Percentiles rank a stretch among this genome's conserved stretches.
Evolutionary conservation across 371 early-diverging fungal species (phyloP).

Genomic region (Syncephalastrum sp.): DNA sequence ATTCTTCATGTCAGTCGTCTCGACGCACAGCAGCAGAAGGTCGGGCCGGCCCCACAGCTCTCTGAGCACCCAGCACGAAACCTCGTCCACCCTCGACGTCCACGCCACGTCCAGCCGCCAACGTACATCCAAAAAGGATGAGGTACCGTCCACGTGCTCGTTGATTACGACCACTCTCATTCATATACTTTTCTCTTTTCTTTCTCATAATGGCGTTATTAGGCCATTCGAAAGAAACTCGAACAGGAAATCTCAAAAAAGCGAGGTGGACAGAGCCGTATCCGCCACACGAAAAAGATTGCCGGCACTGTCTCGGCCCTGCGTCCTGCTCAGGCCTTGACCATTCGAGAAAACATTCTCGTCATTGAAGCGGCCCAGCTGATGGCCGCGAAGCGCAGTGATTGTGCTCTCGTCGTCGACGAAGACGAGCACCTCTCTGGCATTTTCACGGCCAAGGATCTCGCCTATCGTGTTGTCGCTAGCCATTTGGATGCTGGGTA

Average conservation of each 20-base stretch:
- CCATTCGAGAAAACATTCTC: conserved; percentile 78
- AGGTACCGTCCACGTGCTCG: conserved; percentile 18
- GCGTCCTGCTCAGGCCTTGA: conserved; percentile 81
- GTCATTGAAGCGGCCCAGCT: conserved; percentile 90
- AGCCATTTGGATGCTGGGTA: conserved; percentile 49
- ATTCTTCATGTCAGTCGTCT: conserved; percentile 24
- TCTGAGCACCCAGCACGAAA: conserved; percentile 8
- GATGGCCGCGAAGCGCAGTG: conserved; percentile 94
- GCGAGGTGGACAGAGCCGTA: conserved; percentile 31
- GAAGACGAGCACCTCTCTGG: conserved; percentile 85
- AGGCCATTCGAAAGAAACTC: conserved; percentile 72
- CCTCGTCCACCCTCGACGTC: conserved; percentile 6
- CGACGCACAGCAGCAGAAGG: conserved; percentile 20
- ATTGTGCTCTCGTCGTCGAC: conserved; percentile 86
- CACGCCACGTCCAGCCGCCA: conserved; percentile 26
- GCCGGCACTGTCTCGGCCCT: conserved; percentile 86
- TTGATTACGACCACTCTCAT: neutral
- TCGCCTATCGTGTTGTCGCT: conserved; percentile 53
- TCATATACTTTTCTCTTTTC: neutral
- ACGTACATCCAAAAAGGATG: conserved; percentile 43
- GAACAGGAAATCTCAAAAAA: conserved; percentile 69
- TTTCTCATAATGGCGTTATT: neutral
- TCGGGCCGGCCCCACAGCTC: conserved; percentile 13
- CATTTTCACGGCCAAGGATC: conserved; percentile 78
- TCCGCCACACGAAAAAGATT: conserved; percentile 43